Percentiles rank a stretch among this genome's conserved stretches.
These are phyloP conservation scores for Thielaviopsis punctulata DNA, from an alignment of 2,329 filamentous ascomycete species.

Conservation along the genomic window DNA sequence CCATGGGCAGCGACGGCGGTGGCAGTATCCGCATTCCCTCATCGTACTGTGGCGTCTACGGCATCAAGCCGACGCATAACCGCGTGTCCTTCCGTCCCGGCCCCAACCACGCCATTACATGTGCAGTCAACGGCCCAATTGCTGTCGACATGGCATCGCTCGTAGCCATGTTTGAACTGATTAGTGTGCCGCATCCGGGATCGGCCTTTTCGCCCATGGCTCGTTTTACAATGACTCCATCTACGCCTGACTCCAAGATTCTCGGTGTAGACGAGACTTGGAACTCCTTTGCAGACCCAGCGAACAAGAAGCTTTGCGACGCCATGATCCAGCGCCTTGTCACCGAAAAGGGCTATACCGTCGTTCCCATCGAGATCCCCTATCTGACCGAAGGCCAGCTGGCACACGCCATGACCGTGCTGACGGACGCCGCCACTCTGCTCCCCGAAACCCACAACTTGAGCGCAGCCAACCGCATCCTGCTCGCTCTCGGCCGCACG, in stretches of 20 bases:
- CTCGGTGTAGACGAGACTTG: slow-evolving; percentile 50
- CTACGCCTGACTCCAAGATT: slow-evolving; percentile 23
- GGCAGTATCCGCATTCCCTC: slow-evolving; percentile 59
- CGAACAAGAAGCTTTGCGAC: slow-evolving; percentile 25
- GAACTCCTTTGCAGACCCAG: slow-evolving; percentile 32
- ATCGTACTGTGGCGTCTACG: slow-evolving; percentile 55
- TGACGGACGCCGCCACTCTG: slow-evolving; percentile 39
- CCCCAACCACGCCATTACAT: slow-evolving; percentile 39
- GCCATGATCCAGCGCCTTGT: slow-evolving; percentile 35
- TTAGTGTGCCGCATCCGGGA: slow-evolving; percentile 44
- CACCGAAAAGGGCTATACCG: slow-evolving; percentile 31
- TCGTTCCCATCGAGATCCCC: slow-evolving; percentile 40
- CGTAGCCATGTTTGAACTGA: slow-evolving; percentile 44
- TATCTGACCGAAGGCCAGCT: slow-evolving; percentile 46
- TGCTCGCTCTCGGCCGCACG: slow-evolving; percentile 45
- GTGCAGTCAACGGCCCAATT: slow-evolving; percentile 50
- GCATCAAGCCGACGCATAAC: slow-evolving; percentile 53
- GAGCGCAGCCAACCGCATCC: slow-evolving; percentile 45
- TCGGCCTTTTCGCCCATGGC: slow-evolving; percentile 32
- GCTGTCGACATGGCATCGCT: slow-evolving; percentile 50
- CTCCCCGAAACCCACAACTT: slow-evolving; percentile 31
- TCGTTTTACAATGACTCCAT: slow-evolving; percentile 16
- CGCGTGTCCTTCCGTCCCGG: slow-evolving; percentile 47
- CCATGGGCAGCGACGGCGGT: slow-evolving; percentile 56
- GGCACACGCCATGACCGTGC: slow-evolving; percentile 57